Percentiles rank a stretch among this genome's conserved stretches.
Evolutionary conservation across 1,284 basidiomycete species (phyloP).

Genomic region (Takashimella tepidaria): DNA sequence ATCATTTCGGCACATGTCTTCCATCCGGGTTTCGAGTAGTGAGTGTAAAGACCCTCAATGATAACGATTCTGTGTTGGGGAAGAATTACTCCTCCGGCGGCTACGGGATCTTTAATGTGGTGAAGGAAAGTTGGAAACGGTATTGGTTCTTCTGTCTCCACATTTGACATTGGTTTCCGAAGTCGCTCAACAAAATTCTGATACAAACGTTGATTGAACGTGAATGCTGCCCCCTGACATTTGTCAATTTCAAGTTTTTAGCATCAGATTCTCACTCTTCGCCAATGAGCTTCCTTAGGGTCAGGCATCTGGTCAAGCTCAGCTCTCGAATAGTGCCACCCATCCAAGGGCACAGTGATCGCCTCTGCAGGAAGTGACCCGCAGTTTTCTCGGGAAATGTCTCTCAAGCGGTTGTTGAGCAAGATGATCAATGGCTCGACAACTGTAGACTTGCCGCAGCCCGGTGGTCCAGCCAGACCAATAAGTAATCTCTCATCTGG

Average conservation of each 20-base stretch:
- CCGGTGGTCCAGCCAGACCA: slow-evolving; percentile 9
- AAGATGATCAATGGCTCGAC: neutral
- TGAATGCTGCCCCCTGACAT: neutral
- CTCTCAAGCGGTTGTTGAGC: neutral
- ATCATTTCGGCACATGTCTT: neutral
- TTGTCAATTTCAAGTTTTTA: too few species aligned
- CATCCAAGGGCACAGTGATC: slow-evolving; percentile 51
- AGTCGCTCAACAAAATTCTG: neutral
- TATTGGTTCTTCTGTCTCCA: neutral
- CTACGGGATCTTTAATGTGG: neutral
- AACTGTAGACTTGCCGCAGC: neutral
- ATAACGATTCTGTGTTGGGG: neutral
- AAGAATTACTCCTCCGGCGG: neutral
- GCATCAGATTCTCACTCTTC: slow-evolving; percentile 17
- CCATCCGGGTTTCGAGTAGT: neutral
- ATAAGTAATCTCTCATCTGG: slow-evolving; percentile 10
- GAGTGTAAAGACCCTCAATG: slow-evolving; percentile 2
- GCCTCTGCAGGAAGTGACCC: slow-evolving; percentile 13
- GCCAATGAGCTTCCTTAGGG: slow-evolving; percentile 27
- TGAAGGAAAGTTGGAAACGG: neutral
- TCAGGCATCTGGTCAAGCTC: slow-evolving; percentile 35
- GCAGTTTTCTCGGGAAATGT: neutral
- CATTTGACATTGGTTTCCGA: neutral
- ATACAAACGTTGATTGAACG: neutral
- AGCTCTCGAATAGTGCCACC: slow-evolving; percentile 49